Evolutionary conservation across 2,329 filamentous ascomycete species (phyloP).

Genomic region (Corynespora cassiicola): DNA sequence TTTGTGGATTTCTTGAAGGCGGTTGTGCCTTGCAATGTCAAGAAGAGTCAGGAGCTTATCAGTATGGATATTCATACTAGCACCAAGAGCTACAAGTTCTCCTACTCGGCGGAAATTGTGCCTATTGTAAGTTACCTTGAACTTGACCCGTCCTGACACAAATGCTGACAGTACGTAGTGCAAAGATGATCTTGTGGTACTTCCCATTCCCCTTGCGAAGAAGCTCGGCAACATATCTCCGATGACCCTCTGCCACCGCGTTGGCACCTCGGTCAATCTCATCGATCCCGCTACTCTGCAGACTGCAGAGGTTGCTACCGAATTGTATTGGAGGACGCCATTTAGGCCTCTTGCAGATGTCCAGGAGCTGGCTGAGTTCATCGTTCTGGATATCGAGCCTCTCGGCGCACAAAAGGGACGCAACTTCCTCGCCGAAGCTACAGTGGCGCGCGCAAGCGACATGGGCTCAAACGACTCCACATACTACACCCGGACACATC

Average conservation of each 20-base stretch:
- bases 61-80: constrained; percentile 92
- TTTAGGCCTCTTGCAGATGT: constrained; percentile 86
- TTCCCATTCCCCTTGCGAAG: constrained; percentile 89
- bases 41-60: constrained; percentile 91
- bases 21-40: constrained; percentile 77
- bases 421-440: constrained; percentile 84
- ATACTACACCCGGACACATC: constrained; percentile 89
- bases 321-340: constrained; percentile 89
- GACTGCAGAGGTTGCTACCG: constrained; percentile 81
- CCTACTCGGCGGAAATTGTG: constrained; percentile 85
- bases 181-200: constrained; percentile 94
- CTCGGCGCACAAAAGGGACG: constrained; percentile 77
- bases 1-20: constrained; percentile 91
- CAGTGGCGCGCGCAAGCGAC: constrained; percentile 85
- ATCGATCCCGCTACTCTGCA: constrained; percentile 91
- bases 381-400: constrained; percentile 92
- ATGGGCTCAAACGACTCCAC: constrained; percentile 84
- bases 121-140: constrained; percentile 64
- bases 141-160: constrained; percentile 7
- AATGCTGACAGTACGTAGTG: too few species aligned
- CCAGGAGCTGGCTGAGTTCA: constrained; percentile 86
- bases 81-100: constrained; percentile 92
- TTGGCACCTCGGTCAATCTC: constrained; percentile 89
- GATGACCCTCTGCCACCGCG: constrained; percentile 81
- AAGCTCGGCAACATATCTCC: constrained; percentile 87